Conservation (phyloP, 2,329 filamentous ascomycete genomes). For the Drechslerella dactyloides region DNA sequence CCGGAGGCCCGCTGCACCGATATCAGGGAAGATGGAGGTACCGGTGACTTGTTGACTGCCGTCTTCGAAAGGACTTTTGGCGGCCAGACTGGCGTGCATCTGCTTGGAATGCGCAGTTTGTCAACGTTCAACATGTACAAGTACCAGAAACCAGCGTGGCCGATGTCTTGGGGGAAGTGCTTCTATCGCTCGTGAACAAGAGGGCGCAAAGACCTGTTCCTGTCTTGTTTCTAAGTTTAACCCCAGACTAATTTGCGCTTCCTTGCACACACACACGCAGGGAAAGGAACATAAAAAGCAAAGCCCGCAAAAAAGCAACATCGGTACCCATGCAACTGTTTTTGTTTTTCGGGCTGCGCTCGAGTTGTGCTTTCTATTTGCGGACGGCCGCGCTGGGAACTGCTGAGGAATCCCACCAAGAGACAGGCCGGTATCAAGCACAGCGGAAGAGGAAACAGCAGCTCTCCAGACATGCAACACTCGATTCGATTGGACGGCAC, state of each 20-base stretch:
- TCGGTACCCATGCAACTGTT: slow-evolving; percentile 19
- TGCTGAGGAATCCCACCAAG: slow-evolving; percentile 35
- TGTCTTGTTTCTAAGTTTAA: slow-evolving; percentile 51
- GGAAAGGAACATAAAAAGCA: slow-evolving; percentile 46
- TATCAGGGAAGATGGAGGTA: slow-evolving; percentile 30
- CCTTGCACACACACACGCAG: slow-evolving; percentile 37
- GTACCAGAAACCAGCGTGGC: slow-evolving; percentile 41
- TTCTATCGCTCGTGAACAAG: slow-evolving; percentile 34
- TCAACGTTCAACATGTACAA: background rate
- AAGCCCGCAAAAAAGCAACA: slow-evolving; percentile 34
- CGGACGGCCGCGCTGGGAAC: slow-evolving; percentile 42
- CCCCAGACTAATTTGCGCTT: slow-evolving; percentile 51
- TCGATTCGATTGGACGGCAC: slow-evolving; percentile 43
- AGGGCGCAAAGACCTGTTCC: slow-evolving; percentile 49
- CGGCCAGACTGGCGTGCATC: slow-evolving; percentile 24
- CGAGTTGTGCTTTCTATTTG: slow-evolving; percentile 49
- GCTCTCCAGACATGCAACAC: background rate
- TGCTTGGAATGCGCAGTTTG: slow-evolving; percentile 36
- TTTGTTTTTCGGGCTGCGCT: slow-evolving; percentile 32
- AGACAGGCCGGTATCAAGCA: slow-evolving; percentile 22
- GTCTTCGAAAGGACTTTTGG: slow-evolving; percentile 31
- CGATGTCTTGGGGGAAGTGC: slow-evolving; percentile 31
- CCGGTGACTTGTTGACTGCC: slow-evolving; percentile 37
- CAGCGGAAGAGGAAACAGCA: slow-evolving; percentile 47
- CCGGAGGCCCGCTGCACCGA: slow-evolving; percentile 27